phyloP scores from a whole-genome alignment of 2,329 filamentous ascomycete genomes.

The Phaeoacremonium minimum region DNA sequence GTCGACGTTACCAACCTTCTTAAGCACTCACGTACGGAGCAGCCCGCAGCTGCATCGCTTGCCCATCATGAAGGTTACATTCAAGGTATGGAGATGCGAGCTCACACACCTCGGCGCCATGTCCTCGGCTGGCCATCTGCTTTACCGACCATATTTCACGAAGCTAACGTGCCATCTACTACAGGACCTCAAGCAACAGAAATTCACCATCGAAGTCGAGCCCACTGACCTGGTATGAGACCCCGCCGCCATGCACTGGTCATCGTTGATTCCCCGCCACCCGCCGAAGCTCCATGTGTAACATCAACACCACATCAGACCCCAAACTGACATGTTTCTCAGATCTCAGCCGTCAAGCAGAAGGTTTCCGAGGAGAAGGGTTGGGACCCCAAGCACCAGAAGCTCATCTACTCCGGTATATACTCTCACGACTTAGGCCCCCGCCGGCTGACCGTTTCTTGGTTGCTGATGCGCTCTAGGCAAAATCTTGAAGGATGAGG shows the following conservation, averaged over 20 bases:
- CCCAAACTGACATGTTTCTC: slow-evolving; percentile 16
- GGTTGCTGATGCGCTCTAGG: slow-evolving; percentile 49
- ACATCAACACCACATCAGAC: neutral
- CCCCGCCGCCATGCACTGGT: slow-evolving; percentile 21
- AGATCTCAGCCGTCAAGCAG: slow-evolving; percentile 89
- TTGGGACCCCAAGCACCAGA: slow-evolving; percentile 86
- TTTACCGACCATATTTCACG: slow-evolving; percentile 1
- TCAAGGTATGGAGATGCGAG: slow-evolving; percentile 45
- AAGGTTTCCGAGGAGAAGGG: slow-evolving; percentile 91
- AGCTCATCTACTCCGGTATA: slow-evolving; percentile 97
- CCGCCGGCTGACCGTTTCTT: neutral
- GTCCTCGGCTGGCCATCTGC: too few relatives aligned
- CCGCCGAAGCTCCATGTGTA: slow-evolving; percentile 13
- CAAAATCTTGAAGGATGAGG: slow-evolving; percentile 97
- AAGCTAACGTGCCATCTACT: too few relatives aligned
- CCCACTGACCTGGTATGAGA: slow-evolving; percentile 80
- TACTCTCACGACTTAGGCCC: slow-evolving; percentile 8
- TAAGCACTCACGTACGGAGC: too few relatives aligned
- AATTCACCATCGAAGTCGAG: slow-evolving; percentile 94
- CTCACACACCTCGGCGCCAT: too few relatives aligned
- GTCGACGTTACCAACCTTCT: too few relatives aligned
- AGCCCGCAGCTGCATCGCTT: slow-evolving; percentile 25
- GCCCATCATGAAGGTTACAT: slow-evolving; percentile 65
- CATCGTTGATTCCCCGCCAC: slow-evolving; percentile 7
- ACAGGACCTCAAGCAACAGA: slow-evolving; percentile 97